phyloP scores from a whole-genome alignment of 352 stramenopile genomes.

The Pilasporangium apinafurcum region DNA sequence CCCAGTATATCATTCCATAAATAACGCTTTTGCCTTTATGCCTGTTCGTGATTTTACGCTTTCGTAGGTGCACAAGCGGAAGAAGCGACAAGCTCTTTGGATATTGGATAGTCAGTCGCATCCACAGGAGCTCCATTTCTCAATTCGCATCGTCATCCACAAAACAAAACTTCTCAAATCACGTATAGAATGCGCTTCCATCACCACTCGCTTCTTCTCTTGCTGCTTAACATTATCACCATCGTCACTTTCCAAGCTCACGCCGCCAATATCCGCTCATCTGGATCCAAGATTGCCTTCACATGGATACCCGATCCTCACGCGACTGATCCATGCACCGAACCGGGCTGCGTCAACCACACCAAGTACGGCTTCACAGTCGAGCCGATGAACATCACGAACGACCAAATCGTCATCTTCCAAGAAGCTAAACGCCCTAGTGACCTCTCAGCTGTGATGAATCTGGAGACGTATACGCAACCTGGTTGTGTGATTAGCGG shows the following conservation, averaged over 20 bases:
- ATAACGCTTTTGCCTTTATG: not conserved
- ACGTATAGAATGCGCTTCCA: not conserved
- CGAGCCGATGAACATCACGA: conserved; percentile 29
- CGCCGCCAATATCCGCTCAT: not conserved
- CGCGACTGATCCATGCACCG: conserved; percentile 27
- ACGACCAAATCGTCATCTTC: conserved; percentile 21
- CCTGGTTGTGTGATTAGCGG: conserved; percentile 38
- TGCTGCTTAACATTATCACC: too few relatives aligned
- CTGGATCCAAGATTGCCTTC: conserved; percentile 16
- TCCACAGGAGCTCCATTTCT: conserved; percentile 4
- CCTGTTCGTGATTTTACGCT: too few relatives aligned
- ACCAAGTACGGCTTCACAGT: conserved; percentile 48
- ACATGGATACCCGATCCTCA: conserved; percentile 35
- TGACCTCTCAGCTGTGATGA: conserved; percentile 26
- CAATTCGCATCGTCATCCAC: conserved; percentile 4
- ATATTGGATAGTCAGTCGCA: too few relatives aligned
- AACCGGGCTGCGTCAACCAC: conserved; percentile 31
- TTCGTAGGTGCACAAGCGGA: not conserved
- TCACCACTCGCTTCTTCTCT: not conserved
- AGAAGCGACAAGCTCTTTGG: too few relatives aligned
- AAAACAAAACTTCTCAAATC: too few relatives aligned
- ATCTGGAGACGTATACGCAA: conserved; percentile 39
- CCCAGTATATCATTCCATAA: too few relatives aligned
- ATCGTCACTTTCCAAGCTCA: not conserved
- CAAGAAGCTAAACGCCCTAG: conserved; percentile 26